These are phyloP conservation scores for Cordyceps tenuipes DNA, from an alignment of 2,329 filamentous ascomycete species.

Conservation along the genomic window DNA sequence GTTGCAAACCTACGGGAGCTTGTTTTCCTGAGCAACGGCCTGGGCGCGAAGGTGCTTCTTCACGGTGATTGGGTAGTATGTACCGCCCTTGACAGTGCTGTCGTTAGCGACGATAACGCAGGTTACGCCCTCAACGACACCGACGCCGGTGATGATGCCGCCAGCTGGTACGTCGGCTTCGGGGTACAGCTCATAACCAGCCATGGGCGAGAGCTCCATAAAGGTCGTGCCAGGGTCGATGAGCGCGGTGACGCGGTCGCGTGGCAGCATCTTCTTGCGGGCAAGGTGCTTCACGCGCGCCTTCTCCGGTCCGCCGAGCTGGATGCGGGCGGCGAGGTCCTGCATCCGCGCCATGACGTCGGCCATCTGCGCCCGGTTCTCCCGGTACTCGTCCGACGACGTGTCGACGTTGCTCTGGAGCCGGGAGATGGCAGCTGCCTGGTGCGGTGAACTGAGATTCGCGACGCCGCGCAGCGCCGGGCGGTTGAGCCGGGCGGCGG, in stretches of 20 bases:
- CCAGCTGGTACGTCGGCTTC: constrained; percentile 82
- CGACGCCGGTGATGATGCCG: constrained; percentile 87
- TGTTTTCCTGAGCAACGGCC: constrained; percentile 82
- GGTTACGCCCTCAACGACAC: constrained; percentile 79
- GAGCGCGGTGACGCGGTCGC: constrained; percentile 79
- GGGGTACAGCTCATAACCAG: constrained; percentile 76
- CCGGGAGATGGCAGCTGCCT: constrained; percentile 75
- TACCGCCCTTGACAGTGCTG: constrained; percentile 93
- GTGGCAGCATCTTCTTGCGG: constrained; percentile 86
- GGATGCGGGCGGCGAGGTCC: constrained; percentile 60
- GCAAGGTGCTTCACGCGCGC: constrained; percentile 80
- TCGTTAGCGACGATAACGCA: constrained; percentile 95
- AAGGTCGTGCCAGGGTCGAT: constrained; percentile 87
- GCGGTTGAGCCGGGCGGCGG: constrained; percentile 19
- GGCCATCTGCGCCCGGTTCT: constrained; percentile 72
- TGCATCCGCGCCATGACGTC: constrained; percentile 62
- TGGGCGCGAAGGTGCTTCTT: constrained; percentile 96
- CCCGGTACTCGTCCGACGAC: constrained; percentile 66
- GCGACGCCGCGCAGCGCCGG: constrained; percentile 43
- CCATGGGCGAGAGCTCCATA: constrained; percentile 86
- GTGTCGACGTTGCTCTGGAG: constrained; percentile 70
- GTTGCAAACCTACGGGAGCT: constrained; percentile 44
- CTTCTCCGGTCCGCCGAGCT: constrained; percentile 71
- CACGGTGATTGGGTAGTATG: constrained; percentile 94
- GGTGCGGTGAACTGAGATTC: constrained; percentile 71